Evolutionary conservation across 345 rosid species (phyloP).

Genomic region (Syzygium aromaticum): DNA sequence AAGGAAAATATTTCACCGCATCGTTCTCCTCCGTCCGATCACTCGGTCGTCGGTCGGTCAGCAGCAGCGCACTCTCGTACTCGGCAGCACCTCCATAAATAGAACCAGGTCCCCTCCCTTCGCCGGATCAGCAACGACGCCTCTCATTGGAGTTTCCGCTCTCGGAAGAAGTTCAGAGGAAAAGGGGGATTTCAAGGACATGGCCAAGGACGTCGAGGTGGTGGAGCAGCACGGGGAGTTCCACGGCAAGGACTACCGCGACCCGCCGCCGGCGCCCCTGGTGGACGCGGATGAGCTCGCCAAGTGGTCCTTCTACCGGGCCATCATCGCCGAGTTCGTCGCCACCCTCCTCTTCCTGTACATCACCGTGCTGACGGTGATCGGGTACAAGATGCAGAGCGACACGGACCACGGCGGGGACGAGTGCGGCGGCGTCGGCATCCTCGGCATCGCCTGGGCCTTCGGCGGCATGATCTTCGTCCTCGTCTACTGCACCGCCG

Average conservation of each 20-base stretch:
- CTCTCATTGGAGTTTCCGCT: background rate
- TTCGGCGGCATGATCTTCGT: slow-evolving; percentile 70
- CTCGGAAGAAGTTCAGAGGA: background rate
- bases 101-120: background rate
- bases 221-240: slow-evolving; percentile 20
- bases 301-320: slow-evolving; percentile 52
- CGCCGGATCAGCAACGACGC: background rate
- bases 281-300: slow-evolving; percentile 38
- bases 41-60: background rate
- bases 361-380: slow-evolving; percentile 52
- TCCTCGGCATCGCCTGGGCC: slow-evolving; percentile 65
- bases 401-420: slow-evolving; percentile 10
- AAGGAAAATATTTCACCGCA: background rate
- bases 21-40: background rate
- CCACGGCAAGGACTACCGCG: slow-evolving; percentile 41
- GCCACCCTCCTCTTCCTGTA: slow-evolving; percentile 63
- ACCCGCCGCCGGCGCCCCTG: slow-evolving; percentile 51
- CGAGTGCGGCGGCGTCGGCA: slow-evolving; percentile 47
- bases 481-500: slow-evolving; percentile 67
- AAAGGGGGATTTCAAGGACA: background rate
- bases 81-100: background rate
- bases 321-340: slow-evolving; percentile 50
- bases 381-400: slow-evolving; percentile 39
- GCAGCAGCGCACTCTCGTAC: background rate
- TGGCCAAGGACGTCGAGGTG: slow-evolving; percentile 49